A percentile compares a stretch with the other conserved stretches of the same genome.
Evolutionary conservation across 768 basidiomycete species (phyloP).

Genomic region (Russula olivacea): DNA sequence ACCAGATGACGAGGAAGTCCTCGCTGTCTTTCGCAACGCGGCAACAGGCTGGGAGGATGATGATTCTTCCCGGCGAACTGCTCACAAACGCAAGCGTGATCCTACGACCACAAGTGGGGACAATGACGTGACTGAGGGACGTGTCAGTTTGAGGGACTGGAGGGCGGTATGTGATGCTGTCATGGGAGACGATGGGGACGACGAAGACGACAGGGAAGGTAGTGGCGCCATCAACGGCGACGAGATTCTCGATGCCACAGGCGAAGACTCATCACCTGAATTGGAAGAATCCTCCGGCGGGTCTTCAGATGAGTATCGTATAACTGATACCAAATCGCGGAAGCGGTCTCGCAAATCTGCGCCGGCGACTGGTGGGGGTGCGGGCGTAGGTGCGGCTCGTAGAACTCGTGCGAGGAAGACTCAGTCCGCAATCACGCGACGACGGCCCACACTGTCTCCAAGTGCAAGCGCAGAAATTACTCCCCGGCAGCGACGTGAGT

Average conservation of each 20-base stretch:
- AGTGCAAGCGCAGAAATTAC: slow-evolving; percentile 34
- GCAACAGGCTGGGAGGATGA: slow-evolving; percentile 57
- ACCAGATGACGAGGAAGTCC: slow-evolving; percentile 61
- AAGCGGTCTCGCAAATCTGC: slow-evolving; percentile 15
- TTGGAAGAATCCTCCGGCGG: slow-evolving; percentile 22
- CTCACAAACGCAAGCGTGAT: slow-evolving; percentile 1
- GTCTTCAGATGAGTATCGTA: slow-evolving; percentile 20
- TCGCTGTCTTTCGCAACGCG: slow-evolving; percentile 69
- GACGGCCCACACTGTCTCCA: not conserved
- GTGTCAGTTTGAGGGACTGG: slow-evolving; percentile 67
- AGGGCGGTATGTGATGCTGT: slow-evolving; percentile 73
- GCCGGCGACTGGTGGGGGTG: not conserved
- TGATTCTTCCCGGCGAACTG: not conserved
- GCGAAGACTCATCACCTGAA: slow-evolving; percentile 32
- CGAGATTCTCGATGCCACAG: slow-evolving; percentile 25
- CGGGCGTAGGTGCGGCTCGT: not conserved
- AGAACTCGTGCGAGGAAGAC: slow-evolving; percentile 12
- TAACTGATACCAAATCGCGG: slow-evolving; percentile 5
- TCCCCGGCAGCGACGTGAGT: slow-evolving; percentile 46
- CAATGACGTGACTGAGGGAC: slow-evolving; percentile 28
- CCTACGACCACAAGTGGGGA: slow-evolving; percentile 24
- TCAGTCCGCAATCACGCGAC: not conserved
- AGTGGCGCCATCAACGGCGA: slow-evolving; percentile 28
- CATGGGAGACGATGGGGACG: slow-evolving; percentile 34
- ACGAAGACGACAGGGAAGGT: slow-evolving; percentile 30